Conservation (phyloP, 768 basidiomycete genomes). For the Boletus tylopilopsis region DNA sequence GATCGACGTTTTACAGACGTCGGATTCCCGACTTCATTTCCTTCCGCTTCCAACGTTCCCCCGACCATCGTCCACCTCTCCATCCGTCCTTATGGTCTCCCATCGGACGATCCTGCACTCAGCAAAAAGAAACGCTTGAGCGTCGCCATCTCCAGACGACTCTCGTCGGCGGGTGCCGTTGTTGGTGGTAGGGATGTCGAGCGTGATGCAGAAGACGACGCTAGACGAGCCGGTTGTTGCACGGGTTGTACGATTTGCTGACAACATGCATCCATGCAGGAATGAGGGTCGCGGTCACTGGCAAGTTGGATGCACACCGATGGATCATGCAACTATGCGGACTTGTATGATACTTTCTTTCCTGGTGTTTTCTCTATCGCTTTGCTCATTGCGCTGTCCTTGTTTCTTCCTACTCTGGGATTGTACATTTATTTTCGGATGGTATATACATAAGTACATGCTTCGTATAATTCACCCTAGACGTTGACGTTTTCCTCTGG, state of each 20-base stretch:
- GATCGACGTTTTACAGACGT: constrained; percentile 17
- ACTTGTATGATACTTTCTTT: background rate
- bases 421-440: constrained; percentile 9
- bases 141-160: constrained; percentile 26
- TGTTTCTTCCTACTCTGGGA: background rate
- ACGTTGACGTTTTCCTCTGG: too few relatives aligned
- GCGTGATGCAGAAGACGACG: constrained; percentile 12
- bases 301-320: background rate
- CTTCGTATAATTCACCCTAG: background rate
- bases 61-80: constrained; percentile 77
- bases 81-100: constrained; percentile 55
- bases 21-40: constrained; percentile 29
- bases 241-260: constrained; percentile 39
- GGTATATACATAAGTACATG: constrained; percentile 9
- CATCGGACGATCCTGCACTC: constrained; percentile 44
- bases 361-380: background rate
- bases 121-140: constrained; percentile 52
- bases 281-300: too few relatives aligned
- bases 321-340: background rate
- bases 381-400: background rate
- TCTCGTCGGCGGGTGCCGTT: constrained; percentile 7
- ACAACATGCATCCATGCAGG: background rate
- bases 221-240: constrained; percentile 31
- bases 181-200: constrained; percentile 5
- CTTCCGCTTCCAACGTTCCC: constrained; percentile 27